phyloP scores from a whole-genome alignment of 176 grass and related monocot species.

The Cymbopogon citratus region DNA sequence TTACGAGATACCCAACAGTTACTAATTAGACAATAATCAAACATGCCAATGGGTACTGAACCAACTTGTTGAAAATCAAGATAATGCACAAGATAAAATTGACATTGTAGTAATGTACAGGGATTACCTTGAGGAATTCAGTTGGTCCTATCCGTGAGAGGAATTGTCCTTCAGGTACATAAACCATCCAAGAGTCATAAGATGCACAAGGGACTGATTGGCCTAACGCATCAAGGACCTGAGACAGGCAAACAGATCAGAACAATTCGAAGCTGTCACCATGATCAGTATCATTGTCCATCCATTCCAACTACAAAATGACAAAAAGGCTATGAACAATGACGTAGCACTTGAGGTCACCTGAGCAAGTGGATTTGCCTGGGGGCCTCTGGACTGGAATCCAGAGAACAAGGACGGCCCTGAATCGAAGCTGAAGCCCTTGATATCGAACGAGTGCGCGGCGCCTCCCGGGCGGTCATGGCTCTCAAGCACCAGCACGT shows the following conservation, averaged over 20 bases:
- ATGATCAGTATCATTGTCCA: background rate
- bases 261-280: slow-evolving; percentile 8
- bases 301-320: background rate
- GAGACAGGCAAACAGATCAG: slow-evolving; percentile 16
- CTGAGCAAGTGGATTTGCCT: slow-evolving; percentile 94
- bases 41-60: background rate
- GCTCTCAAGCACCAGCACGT: slow-evolving; percentile 88
- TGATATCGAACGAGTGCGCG: slow-evolving; percentile 93
- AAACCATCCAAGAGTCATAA: slow-evolving; percentile 99
- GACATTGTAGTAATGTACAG: background rate
- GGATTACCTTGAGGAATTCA: slow-evolving; percentile 77
- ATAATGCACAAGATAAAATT: background rate
- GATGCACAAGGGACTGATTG: slow-evolving; percentile 64
- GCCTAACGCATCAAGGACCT: slow-evolving; percentile 93
- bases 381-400: slow-evolving; percentile 78
- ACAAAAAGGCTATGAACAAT: background rate
- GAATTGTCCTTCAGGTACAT: slow-evolving; percentile 87
- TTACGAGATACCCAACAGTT: background rate
- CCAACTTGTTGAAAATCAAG: background rate
- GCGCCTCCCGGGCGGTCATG: slow-evolving; percentile 84
- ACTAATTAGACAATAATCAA: background rate
- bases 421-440: slow-evolving; percentile 92
- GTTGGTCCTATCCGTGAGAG: slow-evolving; percentile 77
- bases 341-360: slow-evolving; percentile 41
- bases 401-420: slow-evolving; percentile 93